Conservation (phyloP, 2,329 filamentous ascomycete species). For the Neonectria neomacrospora region DNA sequence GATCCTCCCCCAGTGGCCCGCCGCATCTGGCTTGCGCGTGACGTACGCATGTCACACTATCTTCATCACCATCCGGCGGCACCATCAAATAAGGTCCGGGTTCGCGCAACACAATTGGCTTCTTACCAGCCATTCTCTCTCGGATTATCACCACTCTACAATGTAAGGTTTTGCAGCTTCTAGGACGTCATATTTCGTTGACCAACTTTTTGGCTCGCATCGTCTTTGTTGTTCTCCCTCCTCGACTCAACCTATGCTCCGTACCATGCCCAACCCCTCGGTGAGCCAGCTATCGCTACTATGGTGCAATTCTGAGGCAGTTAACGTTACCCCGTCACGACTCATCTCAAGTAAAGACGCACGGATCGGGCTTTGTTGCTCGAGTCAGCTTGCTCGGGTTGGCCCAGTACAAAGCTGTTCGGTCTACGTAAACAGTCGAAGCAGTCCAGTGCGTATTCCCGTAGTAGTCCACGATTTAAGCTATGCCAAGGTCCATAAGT, state of each 20-base stretch:
- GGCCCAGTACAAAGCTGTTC: neutral
- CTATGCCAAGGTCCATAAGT: neutral
- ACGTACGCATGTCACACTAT: conserved; percentile 20
- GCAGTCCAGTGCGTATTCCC: neutral
- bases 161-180: neutral
- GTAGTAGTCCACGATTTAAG: neutral
- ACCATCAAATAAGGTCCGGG: neutral
- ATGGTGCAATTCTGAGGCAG: conserved; percentile 15
- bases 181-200: neutral
- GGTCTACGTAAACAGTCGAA: neutral
- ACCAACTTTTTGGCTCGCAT: neutral
- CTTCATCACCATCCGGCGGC: conserved; percentile 3
- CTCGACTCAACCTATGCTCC: neutral
- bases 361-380: conserved; percentile 8
- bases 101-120: neutral
- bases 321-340: neutral
- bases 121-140: neutral
- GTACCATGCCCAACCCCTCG: neutral
- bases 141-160: neutral
- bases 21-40: conserved; percentile 19
- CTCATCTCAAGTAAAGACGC: neutral
- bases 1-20: neutral
- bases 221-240: neutral
- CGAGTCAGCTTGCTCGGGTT: conserved; percentile 7
- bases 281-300: neutral